These are phyloP conservation scores for Nicotiana attenuata DNA, from an alignment of 257 asterid genomes.

Conservation along the genomic window DNA sequence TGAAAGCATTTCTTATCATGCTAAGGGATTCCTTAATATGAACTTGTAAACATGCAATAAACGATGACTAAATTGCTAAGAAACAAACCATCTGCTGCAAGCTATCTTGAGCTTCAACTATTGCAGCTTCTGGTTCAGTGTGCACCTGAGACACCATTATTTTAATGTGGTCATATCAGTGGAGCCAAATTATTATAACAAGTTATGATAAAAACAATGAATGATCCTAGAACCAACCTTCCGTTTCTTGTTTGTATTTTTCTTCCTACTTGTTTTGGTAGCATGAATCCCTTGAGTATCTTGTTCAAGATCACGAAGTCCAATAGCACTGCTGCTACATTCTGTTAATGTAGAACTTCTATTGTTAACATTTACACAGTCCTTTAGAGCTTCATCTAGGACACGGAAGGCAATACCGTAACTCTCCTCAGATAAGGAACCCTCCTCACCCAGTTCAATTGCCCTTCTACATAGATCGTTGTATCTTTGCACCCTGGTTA, in stretches of 20 bases:
- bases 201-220: slow-evolving; percentile 9
- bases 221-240: slow-evolving; percentile 47
- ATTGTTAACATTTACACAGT: slow-evolving; percentile 75
- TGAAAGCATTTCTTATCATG: not conserved
- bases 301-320: slow-evolving; percentile 57
- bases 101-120: slow-evolving; percentile 50
- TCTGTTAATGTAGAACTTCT: slow-evolving; percentile 40
- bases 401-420: slow-evolving; percentile 69
- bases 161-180: not conserved
- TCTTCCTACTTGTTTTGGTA: slow-evolving; percentile 58
- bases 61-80: slow-evolving; percentile 3
- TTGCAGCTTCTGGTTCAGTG: slow-evolving; percentile 56
- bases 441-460: slow-evolving; percentile 85
- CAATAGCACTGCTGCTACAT: slow-evolving; percentile 43
- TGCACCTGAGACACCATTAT: slow-evolving; percentile 41
- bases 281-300: slow-evolving; percentile 44
- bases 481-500: slow-evolving; percentile 76
- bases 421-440: slow-evolving; percentile 70
- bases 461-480: slow-evolving; percentile 87
- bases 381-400: slow-evolving; percentile 74
- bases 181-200: not conserved
- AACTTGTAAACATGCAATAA: not conserved
- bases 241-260: slow-evolving; percentile 62
- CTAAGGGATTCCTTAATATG: not conserved
- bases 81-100: slow-evolving; percentile 62